Base-by-base conservation (phyloP, 345 rosid genomes). In the Litchi chinensis region DNA sequence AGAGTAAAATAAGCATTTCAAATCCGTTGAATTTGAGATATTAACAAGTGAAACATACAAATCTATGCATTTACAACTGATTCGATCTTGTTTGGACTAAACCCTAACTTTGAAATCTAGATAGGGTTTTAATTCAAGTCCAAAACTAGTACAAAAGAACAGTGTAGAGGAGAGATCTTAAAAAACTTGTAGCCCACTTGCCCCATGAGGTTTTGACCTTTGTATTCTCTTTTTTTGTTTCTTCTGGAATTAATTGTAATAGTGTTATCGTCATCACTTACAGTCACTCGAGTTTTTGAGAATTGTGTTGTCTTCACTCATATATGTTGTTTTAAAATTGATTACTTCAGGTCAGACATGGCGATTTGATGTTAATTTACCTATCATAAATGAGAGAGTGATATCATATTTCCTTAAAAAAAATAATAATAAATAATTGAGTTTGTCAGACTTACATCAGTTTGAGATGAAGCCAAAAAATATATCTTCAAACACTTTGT, bases 381-480 rank as follows among this genome's bases (percentile, higher is more conserved):
- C 22, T 74, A 50, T 26, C 62, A 15, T 40, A 66, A 37, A 63
- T 4, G 21, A 52, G 60, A 26, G 70, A 12, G 60, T 57, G 56
- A 57, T 21, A 40, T 18, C 7, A 40, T 41, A 12, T 18, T 69
- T 77, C 70, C 48, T 68, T 9, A 21, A 67, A 65, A n/a, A 65
- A 32, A 1, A 39, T 24, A 44, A 44, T 70, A n/a, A n/a, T n/a
- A 66, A 70, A 70, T 24, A 44, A 44, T 70, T 67, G 52, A 56
- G 43, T 52, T 56, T 66, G 75, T 26, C 74, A 77, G 80, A 64
- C 52, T 16, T 50, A 67, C 70, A 63, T 76, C 74, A 43, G 15
- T 22, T 48, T 13, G 32, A 59, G 57, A 6, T 54, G 67, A 13
- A n/a, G 41, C 59, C 12, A 59, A 77, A 68, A 69, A 18, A 19